phyloP scores from a whole-genome alignment of 1,139 yeast species.

The Ogataea hybrid region DNA sequence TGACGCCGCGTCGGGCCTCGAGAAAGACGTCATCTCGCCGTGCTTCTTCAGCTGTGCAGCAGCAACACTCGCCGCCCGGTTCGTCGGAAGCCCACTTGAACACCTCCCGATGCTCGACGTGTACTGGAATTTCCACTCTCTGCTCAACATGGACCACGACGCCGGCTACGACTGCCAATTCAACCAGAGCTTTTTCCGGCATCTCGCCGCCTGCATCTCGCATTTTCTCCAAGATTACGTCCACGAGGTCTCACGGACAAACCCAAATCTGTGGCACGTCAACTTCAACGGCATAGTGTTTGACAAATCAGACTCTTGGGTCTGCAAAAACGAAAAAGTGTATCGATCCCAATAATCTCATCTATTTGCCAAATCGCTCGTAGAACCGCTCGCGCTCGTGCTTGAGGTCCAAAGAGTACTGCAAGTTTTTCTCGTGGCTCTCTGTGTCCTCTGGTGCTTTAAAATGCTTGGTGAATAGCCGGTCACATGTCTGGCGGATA shows the following conservation, averaged over 20 bases:
- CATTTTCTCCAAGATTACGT: constrained; percentile 42
- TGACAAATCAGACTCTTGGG: constrained; percentile 15
- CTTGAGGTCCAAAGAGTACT: constrained; percentile 28
- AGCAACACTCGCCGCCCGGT: constrained; percentile 40
- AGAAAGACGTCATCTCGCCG: constrained; percentile 60
- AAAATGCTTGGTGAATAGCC: constrained; percentile 26
- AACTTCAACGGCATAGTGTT: constrained; percentile 29
- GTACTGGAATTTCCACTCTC: constrained; percentile 45
- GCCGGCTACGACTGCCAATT: constrained; percentile 36
- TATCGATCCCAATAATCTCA: not conserved
- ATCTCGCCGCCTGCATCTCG: constrained; percentile 34
- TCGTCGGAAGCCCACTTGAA: constrained; percentile 31
- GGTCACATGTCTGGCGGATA: constrained; percentile 28
- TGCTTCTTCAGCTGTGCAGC: constrained; percentile 54
- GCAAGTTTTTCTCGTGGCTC: constrained; percentile 22
- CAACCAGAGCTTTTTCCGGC: constrained; percentile 31
- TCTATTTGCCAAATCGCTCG: constrained; percentile 25
- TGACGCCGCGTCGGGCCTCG: constrained; percentile 41
- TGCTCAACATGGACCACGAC: constrained; percentile 36
- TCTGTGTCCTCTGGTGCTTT: constrained; percentile 25
- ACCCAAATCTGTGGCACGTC: constrained; percentile 30
- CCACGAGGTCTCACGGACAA: constrained; percentile 25
- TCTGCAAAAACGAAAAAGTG: constrained; percentile 17
- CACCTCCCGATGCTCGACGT: constrained; percentile 32
- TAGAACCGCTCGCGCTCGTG: constrained; percentile 29